Base-by-base conservation (phyloP, 2,329 filamentous ascomycete genomes). In the Verticillium dahliae region DNA sequence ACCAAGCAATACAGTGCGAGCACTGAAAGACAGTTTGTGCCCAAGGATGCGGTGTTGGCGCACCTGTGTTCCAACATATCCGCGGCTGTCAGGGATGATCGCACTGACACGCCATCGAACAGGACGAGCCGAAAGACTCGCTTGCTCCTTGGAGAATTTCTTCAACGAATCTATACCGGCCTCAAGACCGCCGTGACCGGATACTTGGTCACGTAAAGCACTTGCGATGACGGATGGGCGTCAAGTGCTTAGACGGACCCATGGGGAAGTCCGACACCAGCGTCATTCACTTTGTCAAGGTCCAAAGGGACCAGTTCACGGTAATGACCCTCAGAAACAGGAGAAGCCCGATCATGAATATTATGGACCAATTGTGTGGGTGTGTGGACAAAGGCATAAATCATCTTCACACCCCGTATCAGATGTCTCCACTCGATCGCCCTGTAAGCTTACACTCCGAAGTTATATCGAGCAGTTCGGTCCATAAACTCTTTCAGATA, bases 401-500 rank as follows among this genome's bases (percentile, higher is more conserved):
- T 58, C 65, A 69, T 13, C 62, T 69, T 9, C 61, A 63, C 27
- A 69, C 66, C 9, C 65, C 66, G 4, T 67, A 65, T 4, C 64
- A 9, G 57, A 65, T 31, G 67, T 67, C 64, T 68, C 68, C 59
- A 68, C 65, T 31, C 68, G 66, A 66, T 66, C 65, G 5, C 67
- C 67, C 9, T 66, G 65, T 6, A 67, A 69, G 37, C 65, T 68
- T 10, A 66, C 67, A 13, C 66, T 67, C 14, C 66, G 68, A 60
- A 60, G 67, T 6, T 62, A 65, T 15, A 67, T 69, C 52, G 59
- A 56, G 59, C 63, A 63, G 52, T 64, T 68, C 27, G 61, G 61
- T 31, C 27, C 27, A 3, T 31, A 31, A 31, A 31, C 4, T 31
- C 72, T 80, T 5, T 68, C 80, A 3, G 72, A 77, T 62, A 54